Evolutionary conservation across 176 grass and related monocot species (phyloP).

Genomic region (Phoenix dactylifera): DNA sequence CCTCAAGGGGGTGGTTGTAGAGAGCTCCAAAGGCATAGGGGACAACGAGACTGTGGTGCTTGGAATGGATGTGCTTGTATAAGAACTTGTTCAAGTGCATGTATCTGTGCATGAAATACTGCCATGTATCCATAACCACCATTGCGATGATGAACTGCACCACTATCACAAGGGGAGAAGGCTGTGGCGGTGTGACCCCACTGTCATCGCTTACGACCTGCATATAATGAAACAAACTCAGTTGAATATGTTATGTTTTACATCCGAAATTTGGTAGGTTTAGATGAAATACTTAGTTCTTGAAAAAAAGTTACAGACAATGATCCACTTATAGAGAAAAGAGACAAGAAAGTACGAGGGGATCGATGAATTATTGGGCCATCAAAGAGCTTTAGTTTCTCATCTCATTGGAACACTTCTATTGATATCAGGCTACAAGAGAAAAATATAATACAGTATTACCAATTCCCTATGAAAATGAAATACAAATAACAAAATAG

Average conservation of each 20-base stretch:
- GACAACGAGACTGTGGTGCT: constrained; percentile 56
- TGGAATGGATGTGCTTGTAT: constrained; percentile 68
- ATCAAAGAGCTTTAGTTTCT: too few species aligned
- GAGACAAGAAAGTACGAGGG: too few species aligned
- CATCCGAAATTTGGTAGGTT: background rate
- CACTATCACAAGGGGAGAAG: constrained; percentile 28
- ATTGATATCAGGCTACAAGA: too few species aligned
- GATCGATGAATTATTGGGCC: too few species aligned
- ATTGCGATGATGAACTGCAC: constrained; percentile 48
- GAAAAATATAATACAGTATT: too few species aligned
- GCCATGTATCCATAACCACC: constrained; percentile 79
- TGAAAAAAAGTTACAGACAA: too few species aligned
- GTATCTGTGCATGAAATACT: constrained; percentile 87
- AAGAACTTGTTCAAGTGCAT: constrained; percentile 82
- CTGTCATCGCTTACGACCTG: constrained; percentile 60
- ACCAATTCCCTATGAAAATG: too few species aligned
- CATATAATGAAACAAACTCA: constrained; percentile 15
- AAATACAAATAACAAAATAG: too few species aligned
- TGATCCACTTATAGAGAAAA: too few species aligned
- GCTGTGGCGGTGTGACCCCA: constrained; percentile 31
- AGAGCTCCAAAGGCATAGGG: constrained; percentile 58
- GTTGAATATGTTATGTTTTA: background rate
- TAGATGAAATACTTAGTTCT: background rate
- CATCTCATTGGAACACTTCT: too few species aligned
- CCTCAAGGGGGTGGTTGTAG: constrained; percentile 60